A percentile compares a stretch with the other conserved stretches of the same genome.
Conservation (phyloP, 2,329 filamentous ascomycete genomes). For the Colletotrichum somersetense region DNA sequence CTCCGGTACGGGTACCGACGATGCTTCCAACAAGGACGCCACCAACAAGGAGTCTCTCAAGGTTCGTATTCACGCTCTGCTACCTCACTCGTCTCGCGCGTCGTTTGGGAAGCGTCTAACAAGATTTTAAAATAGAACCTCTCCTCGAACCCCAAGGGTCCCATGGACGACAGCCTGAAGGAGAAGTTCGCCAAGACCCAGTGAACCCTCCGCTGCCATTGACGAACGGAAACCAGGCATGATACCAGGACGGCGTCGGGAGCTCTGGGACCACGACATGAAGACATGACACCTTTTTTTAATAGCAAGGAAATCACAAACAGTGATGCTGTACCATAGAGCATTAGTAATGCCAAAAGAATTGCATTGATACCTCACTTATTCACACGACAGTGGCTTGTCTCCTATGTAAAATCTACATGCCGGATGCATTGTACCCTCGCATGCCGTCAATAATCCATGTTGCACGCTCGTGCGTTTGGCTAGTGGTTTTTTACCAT, state of each 20-base stretch:
- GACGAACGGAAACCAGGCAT: not conserved
- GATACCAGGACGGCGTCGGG: constrained; percentile 23
- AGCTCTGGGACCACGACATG: not conserved
- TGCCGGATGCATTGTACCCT: too few species aligned
- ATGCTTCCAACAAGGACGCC: constrained; percentile 65
- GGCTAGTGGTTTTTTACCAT: too few species aligned
- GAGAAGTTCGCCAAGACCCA: constrained; percentile 70
- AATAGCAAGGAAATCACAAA: constrained; percentile 13
- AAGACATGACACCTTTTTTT: constrained; percentile 10
- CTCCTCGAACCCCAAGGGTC: constrained; percentile 74
- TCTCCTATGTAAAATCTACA: too few species aligned
- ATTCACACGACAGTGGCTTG: not conserved
- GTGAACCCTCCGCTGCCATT: not conserved
- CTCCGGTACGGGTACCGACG: constrained; percentile 69
- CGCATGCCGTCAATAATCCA: not conserved
- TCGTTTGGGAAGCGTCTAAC: not conserved
- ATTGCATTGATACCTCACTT: not conserved
- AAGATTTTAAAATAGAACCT: constrained; percentile 58
- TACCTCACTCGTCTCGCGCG: too few species aligned
- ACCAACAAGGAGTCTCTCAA: constrained; percentile 65
- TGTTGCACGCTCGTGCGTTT: rapidly evolving
- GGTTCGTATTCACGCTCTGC: constrained; percentile 50
- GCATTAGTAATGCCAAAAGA: not conserved
- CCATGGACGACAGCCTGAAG: constrained; percentile 71
- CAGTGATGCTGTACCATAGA: constrained; percentile 26